Percentiles rank a stretch among this genome's conserved stretches.
Evolutionary conservation across 306 rosid species (phyloP).

Genomic region (Sophora flavescens): DNA sequence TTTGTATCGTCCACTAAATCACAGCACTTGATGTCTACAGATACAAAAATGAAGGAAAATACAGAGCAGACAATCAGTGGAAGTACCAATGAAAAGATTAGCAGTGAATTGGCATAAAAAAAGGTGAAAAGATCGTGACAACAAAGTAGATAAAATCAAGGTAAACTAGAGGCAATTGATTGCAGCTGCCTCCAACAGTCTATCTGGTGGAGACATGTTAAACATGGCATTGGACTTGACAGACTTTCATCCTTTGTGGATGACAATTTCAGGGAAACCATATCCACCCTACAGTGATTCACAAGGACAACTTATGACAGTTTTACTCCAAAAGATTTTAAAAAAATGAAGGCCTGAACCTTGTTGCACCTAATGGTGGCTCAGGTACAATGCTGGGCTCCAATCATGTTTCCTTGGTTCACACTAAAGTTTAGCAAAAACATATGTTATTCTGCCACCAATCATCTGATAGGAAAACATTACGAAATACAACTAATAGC

Average conservation of each 20-base stretch:
- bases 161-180: constrained; percentile 8
- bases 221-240: not conserved
- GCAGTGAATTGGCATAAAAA: constrained; percentile 15
- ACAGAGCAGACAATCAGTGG: constrained; percentile 1
- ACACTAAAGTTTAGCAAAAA: not conserved
- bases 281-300: not conserved
- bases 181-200: constrained; percentile 16
- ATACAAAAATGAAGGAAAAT: constrained; percentile 25
- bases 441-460: not conserved
- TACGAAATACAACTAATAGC: not conserved
- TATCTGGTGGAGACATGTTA: constrained; percentile 24
- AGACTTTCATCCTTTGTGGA: constrained; percentile 31
- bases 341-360: constrained; percentile 21
- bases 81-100: constrained; percentile 23
- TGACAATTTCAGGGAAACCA: not conserved
- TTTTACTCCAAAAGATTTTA: constrained; percentile 22
- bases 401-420: constrained; percentile 6
- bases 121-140: not conserved
- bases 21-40: constrained; percentile 1
- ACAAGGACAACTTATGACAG: constrained; percentile 23
- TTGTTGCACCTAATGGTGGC: not conserved
- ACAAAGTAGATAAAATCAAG: not conserved
- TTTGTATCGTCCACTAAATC: constrained; percentile 12
- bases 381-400: not conserved
- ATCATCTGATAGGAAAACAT: not conserved